Evolutionary conservation across 1,284 basidiomycete species (phyloP), one percentile per base, ranked within the genome.

Genomic region (Irpex lacteus): DNA sequence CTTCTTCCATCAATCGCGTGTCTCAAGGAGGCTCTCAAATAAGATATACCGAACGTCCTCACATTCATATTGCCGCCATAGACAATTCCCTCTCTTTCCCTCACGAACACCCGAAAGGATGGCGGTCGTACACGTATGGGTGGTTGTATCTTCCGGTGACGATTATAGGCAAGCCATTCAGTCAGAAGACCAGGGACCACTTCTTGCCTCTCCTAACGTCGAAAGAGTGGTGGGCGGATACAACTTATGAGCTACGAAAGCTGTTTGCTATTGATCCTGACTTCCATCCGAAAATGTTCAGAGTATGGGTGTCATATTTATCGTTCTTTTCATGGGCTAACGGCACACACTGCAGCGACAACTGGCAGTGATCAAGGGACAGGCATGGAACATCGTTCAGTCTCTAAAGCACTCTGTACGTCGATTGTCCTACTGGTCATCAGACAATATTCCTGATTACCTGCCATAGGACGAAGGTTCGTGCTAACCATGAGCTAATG

Each of bases 71-170:
- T 57, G 92, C 92, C 61, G 95, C 95, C 8, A 97, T 97, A 66
- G 95, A 97, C 73, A 97, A 97, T 73, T 95, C 92, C 0, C 84
- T 98, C 32, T 94, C 93, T 0, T 98, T 96, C 72, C 95, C 92
- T 50, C 91, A 93, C 67, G 90, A 93, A 71, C 91, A 96, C 71
- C 95, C 95, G 0, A 86, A 88, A 67, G 95, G 95, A 26, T 96
- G 94, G 90, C 85, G 95, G 44, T 89, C 90, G 21, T 96, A 94
- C 72, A 94, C 94, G 0, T 97, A 95, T 71, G 95, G 95, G 36
- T 96, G 95, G 95, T 78, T 98, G 37, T 95, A 90, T 73, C 83
- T 97, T 6, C 94, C 94, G 0, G 91, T 95, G 58, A 92, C 89
- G 65, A 75, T 96, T 63, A 94, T 97, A 70, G 92, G 92, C 13